These are phyloP conservation scores for Bruguiera hainesii DNA, from an alignment of 441 rosid species.

Conservation along the genomic window DNA sequence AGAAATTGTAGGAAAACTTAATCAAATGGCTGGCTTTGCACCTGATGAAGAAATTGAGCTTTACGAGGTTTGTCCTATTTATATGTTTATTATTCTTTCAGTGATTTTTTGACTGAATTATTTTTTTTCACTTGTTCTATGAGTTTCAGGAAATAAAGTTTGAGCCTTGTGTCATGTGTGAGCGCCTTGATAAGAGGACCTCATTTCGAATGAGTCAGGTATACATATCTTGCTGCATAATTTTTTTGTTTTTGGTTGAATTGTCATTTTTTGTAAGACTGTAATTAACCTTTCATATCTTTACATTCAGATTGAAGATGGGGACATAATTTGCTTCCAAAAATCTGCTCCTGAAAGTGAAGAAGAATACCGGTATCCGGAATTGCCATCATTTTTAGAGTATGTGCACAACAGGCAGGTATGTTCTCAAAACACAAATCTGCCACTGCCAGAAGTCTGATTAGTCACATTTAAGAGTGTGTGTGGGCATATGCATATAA, in stretches of 20 bases:
- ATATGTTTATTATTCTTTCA: conserved; percentile 8
- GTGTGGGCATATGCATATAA: too few species aligned
- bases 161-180: conserved; percentile 94
- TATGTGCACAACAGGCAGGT: conserved; percentile 98
- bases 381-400: conserved; percentile 86
- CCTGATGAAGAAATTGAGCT: conserved; percentile 88
- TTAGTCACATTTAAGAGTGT: too few species aligned
- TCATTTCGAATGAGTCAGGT: conserved; percentile 86
- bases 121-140: conserved; percentile 15
- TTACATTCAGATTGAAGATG: conserved; percentile 83
- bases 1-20: conserved; percentile 68
- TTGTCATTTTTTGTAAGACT: conserved; percentile 7
- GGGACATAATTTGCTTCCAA: conserved; percentile 96
- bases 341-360: conserved; percentile 51
- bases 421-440: conserved; percentile 1
- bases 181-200: conserved; percentile 73
- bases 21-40: conserved; percentile 86
- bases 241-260: conserved; percentile 16
- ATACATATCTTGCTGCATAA: conserved; percentile 16
- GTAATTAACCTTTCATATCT: conserved; percentile 6
- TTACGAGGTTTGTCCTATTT: conserved; percentile 60
- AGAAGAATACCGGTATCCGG: conserved; percentile 62
- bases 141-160: conserved; percentile 85
- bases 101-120: conserved; percentile 12
- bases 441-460: too few species aligned